A percentile compares a stretch with the other conserved stretches of the same genome.
phyloP scores from a whole-genome alignment of 805 yeast genomes.

The Candida insectorum region DNA sequence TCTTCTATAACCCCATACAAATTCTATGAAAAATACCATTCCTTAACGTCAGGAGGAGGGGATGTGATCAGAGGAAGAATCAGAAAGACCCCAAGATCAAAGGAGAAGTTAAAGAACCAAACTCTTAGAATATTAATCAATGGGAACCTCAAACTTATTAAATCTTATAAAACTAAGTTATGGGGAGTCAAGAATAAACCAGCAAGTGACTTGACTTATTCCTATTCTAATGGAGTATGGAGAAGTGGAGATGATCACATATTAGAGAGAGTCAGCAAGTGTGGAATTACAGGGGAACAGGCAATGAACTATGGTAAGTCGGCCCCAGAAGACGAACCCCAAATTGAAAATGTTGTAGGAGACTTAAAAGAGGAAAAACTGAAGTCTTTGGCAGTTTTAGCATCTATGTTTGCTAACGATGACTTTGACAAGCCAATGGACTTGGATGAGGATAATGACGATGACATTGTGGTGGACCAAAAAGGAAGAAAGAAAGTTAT shows the following conservation, averaged over 20 bases:
- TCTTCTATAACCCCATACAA: conserved; percentile 28
- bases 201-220: conserved; percentile 58
- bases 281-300: conserved; percentile 24
- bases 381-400: conserved; percentile 30
- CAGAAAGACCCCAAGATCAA: conserved; percentile 53
- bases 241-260: conserved; percentile 75
- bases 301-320: conserved; percentile 25
- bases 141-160: conserved; percentile 54
- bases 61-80: conserved; percentile 56
- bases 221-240: conserved; percentile 70
- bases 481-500: conserved; percentile 34
- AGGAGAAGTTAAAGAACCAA: conserved; percentile 43
- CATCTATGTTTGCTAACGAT: conserved; percentile 26
- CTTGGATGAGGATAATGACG: conserved; percentile 32
- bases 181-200: conserved; percentile 87
- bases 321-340: conserved; percentile 8
- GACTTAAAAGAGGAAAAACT: conserved; percentile 16
- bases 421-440: conserved; percentile 38
- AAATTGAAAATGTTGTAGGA: conserved; percentile 5
- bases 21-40: conserved; percentile 20
- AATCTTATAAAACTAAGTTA: conserved; percentile 69
- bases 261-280: conserved; percentile 51
- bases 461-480: conserved; percentile 30
- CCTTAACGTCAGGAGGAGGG: conserved; percentile 32
- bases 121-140: conserved; percentile 64